phyloP scores from a whole-genome alignment of 805 yeast species.

The Schwanniomyces polymorphus region DNA sequence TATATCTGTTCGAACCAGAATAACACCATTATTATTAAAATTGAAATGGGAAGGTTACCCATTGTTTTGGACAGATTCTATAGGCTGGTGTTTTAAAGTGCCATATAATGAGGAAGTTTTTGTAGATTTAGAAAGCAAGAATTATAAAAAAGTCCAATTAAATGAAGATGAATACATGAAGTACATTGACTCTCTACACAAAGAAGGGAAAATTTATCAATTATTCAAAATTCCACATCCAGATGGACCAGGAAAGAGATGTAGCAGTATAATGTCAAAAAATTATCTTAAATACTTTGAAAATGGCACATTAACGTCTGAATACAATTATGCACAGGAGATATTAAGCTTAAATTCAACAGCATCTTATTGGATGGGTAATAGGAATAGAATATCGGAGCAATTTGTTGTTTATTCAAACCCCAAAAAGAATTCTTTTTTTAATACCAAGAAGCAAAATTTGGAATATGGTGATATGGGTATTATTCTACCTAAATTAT shows the following conservation, averaged over 20 bases:
- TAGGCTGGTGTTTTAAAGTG: slow-evolving; percentile 89
- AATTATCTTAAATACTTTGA: slow-evolving; percentile 72
- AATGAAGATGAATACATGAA: slow-evolving; percentile 26
- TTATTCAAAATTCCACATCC: slow-evolving; percentile 85
- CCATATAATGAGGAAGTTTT: slow-evolving; percentile 33
- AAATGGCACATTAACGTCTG: slow-evolving; percentile 68
- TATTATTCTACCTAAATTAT: slow-evolving; percentile 77
- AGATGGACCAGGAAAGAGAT: slow-evolving; percentile 71
- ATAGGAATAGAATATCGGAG: slow-evolving; percentile 76
- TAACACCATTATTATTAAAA: slow-evolving; percentile 72
- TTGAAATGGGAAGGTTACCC: slow-evolving; percentile 87
- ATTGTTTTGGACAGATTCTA: slow-evolving; percentile 69
- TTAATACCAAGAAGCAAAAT: slow-evolving; percentile 18
- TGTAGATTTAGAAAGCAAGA: slow-evolving; percentile 32
- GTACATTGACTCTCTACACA: slow-evolving; percentile 21
- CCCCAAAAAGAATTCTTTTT: slow-evolving; percentile 20
- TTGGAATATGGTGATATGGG: slow-evolving; percentile 45
- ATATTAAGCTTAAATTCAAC: slow-evolving; percentile 76
- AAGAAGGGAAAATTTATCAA: slow-evolving; percentile 25
- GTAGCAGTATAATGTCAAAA: slow-evolving; percentile 78
- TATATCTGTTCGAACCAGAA: slow-evolving; percentile 69
- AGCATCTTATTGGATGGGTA: slow-evolving; percentile 91
- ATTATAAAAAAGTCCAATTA: slow-evolving; percentile 34
- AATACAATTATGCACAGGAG: slow-evolving; percentile 68
- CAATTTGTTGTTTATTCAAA: slow-evolving; percentile 77